phyloP scores from a whole-genome alignment of 2,329 filamentous ascomycete species.

The Pseudopyricularia javanii region DNA sequence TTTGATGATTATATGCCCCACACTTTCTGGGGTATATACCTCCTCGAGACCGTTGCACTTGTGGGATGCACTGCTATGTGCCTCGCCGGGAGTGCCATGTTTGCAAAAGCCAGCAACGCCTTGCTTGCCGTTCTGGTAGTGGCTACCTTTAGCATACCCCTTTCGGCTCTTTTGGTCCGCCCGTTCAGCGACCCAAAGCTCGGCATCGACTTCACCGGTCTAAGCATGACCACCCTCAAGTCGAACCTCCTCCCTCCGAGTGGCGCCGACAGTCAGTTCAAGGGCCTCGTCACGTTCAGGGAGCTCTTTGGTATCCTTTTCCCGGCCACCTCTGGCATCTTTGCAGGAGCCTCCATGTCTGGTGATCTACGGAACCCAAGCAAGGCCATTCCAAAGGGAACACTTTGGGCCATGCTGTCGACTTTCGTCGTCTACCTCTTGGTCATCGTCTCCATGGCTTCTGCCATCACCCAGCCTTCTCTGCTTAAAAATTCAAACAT shows the following conservation, averaged over 20 bases:
- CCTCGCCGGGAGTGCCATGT: slow-evolving; percentile 67
- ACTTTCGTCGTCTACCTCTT: slow-evolving; percentile 67
- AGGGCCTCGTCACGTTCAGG: slow-evolving; percentile 59
- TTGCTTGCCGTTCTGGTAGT: slow-evolving; percentile 59
- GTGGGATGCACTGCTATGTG: slow-evolving; percentile 63
- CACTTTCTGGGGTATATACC: slow-evolving; percentile 66
- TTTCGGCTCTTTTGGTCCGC: slow-evolving; percentile 56
- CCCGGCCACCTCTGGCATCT: slow-evolving; percentile 53
- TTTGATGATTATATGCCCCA: slow-evolving; percentile 55
- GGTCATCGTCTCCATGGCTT: slow-evolving; percentile 67
- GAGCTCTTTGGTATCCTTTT: slow-evolving; percentile 80
- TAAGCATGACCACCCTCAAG: slow-evolving; percentile 56
- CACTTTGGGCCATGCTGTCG: slow-evolving; percentile 61
- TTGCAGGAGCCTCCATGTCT: slow-evolving; percentile 77
- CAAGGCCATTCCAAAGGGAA: slow-evolving; percentile 76
- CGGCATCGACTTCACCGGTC: slow-evolving; percentile 63
- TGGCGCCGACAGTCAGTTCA: slow-evolving; percentile 41
- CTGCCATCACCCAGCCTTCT: slow-evolving; percentile 61
- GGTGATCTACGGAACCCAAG: slow-evolving; percentile 74
- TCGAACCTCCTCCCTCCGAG: slow-evolving; percentile 62
- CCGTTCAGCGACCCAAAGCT: slow-evolving; percentile 54
- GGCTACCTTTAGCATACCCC: slow-evolving; percentile 68
- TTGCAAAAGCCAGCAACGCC: slow-evolving; percentile 68
- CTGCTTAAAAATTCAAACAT: slow-evolving; percentile 67
- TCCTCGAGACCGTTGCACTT: slow-evolving; percentile 61